Evolutionary conservation across 495 filamentous ascomycete genomes (phyloP).

Genomic region (Aspergillus carlsbadensis): DNA sequence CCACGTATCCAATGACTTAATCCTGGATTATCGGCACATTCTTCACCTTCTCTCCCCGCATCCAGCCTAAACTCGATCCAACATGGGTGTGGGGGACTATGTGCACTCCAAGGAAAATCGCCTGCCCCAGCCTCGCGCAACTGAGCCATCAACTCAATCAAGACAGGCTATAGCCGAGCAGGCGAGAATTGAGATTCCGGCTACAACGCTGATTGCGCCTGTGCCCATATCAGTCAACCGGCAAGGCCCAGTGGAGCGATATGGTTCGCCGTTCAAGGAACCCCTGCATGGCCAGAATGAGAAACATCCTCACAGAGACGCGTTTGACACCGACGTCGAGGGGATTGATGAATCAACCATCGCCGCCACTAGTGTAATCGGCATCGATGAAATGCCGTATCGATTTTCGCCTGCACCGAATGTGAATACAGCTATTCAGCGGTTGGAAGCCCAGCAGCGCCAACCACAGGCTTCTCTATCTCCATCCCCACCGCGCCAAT

Average conservation of each 20-base stretch:
- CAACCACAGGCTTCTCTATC: slow-evolving; percentile 23
- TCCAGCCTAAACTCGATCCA: slow-evolving; percentile 5
- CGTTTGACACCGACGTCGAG: slow-evolving; percentile 49
- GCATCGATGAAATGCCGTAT: slow-evolving; percentile 33
- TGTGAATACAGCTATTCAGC: slow-evolving; percentile 11
- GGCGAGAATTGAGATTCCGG: slow-evolving; percentile 35
- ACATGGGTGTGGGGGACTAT: slow-evolving; percentile 48
- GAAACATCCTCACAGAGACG: slow-evolving; percentile 29
- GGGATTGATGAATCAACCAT: slow-evolving; percentile 48
- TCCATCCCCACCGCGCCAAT: slow-evolving; percentile 21
- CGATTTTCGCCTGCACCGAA: slow-evolving; percentile 22
- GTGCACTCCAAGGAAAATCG: slow-evolving; percentile 42
- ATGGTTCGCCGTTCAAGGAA: slow-evolving; percentile 17
- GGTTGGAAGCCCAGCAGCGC: slow-evolving; percentile 20
- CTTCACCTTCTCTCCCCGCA: neutral
- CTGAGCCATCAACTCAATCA: slow-evolving; percentile 26
- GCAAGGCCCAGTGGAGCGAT: slow-evolving; percentile 18
- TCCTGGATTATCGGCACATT: neutral
- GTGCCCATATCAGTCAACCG: slow-evolving; percentile 19
- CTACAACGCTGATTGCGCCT: slow-evolving; percentile 22
- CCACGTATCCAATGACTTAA: neutral
- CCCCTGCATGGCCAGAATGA: slow-evolving; percentile 16
- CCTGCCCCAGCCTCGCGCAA: slow-evolving; percentile 30
- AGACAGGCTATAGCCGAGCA: slow-evolving; percentile 39
- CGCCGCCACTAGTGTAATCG: slow-evolving; percentile 40